phyloP scores from a whole-genome alignment of 2,329 filamentous ascomycete species.

The Paecilomyces niveus region DNA sequence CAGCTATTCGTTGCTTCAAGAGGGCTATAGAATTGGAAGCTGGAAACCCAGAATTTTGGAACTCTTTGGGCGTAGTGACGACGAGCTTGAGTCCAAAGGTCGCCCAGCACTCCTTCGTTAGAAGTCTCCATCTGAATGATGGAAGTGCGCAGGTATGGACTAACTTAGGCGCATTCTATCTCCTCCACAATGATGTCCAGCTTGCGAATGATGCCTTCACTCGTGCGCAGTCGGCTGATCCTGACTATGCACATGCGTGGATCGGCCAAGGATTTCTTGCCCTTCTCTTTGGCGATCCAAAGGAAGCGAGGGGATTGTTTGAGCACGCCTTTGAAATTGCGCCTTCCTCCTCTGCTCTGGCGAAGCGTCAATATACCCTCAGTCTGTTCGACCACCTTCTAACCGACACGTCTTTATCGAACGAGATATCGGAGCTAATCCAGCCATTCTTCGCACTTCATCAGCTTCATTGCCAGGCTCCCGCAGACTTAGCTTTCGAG shows the following conservation, averaged over 20 bases:
- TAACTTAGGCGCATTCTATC: conserved; percentile 79
- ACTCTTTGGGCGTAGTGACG: conserved; percentile 85
- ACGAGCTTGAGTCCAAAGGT: conserved; percentile 79
- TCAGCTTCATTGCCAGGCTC: conserved; percentile 67
- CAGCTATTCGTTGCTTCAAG: conserved; percentile 87
- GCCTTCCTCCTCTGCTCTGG: conserved; percentile 64
- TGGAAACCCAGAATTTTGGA: conserved; percentile 95
- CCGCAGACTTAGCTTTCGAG: conserved; percentile 62
- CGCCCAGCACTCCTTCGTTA: conserved; percentile 85
- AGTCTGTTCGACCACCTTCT: conserved; percentile 78
- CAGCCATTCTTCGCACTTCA: conserved; percentile 83
- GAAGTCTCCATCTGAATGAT: conserved; percentile 90
- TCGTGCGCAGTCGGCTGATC: conserved; percentile 85
- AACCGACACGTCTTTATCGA: conserved; percentile 44
- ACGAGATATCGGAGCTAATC: conserved; percentile 58
- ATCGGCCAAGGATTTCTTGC: conserved; percentile 85
- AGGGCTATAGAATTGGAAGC: conserved; percentile 91
- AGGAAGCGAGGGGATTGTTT: conserved; percentile 77
- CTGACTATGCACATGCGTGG: conserved; percentile 91
- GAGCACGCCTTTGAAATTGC: conserved; percentile 92
- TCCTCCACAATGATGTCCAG: conserved; percentile 74
- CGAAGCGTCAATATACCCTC: conserved; percentile 70
- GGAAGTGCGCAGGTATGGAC: conserved; percentile 79
- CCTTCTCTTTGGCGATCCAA: conserved; percentile 62
- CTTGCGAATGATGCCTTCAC: conserved; percentile 89